Base-by-base conservation (phyloP, 2,329 filamentous ascomycete genomes). In the Beauveria sp. region DNA sequence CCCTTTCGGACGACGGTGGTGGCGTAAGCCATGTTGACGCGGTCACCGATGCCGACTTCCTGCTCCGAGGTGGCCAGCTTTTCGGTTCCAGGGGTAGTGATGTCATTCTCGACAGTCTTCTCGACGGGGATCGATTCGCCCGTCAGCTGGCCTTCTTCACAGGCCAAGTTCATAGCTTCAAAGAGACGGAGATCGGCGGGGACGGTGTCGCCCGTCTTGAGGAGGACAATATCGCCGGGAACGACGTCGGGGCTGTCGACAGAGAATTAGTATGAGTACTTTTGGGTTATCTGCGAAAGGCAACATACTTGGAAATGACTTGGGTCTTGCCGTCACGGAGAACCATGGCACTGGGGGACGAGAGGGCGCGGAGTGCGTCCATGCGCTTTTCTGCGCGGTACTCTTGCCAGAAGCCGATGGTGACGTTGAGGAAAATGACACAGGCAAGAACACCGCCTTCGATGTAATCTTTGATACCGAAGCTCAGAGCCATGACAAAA, bases 61-160 rank as follows among this genome's bases (percentile, higher is more conserved):
- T 73, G 73, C 64, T 81, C 78, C 4, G 67, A 69, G 3, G 71
- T 70, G 53, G 77, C 80, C 3, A 65, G 66, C 61, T 69, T 83
- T 71, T 74, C 85, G 69, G 71, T 78, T 66, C 68, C 77, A 3
- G 76, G 77, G 7, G 74, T 70, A 7, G 67, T 58, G 26, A 82
- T 79, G 62, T 76, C 73, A 66, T 79, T 78, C 22, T 83, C 78
- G 24, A 80, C 76, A 48, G 82, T 79, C 76, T 92, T 89, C 70
- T 86, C 84, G 28, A 89, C 86, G 7, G 88, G 86, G 18, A 89
- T 77, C 4, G 89, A 89, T 72, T 92, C 89, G 68, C 89, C 89
- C 7, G 89, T 92, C 50, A 92, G 80, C 55, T 89, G 84, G 51
- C 87, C 86, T 72, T 92, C 89, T 67, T 96, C 91, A 68, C 88